Evolutionary conservation across 345 rosid species (phyloP), one percentile per base, ranked within the genome.

Genomic region (Arabidopsis suecica): DNA sequence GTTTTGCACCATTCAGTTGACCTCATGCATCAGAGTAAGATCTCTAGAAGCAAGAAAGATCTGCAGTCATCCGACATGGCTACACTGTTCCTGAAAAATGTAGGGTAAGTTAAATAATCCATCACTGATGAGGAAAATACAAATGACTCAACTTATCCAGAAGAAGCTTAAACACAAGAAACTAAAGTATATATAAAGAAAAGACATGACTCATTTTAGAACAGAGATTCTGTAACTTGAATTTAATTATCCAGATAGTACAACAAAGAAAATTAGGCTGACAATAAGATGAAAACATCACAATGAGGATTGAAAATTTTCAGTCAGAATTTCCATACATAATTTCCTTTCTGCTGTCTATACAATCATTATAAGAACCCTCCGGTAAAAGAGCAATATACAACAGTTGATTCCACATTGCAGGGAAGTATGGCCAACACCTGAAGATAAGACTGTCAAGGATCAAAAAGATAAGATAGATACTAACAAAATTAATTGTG

Each of bases 71-170:
- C 71, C 73, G 9, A 30, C 59, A 57, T 25, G 38, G 59, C 82
- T 72, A 83, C 77, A 63, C 42, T 80, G 80, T 81, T 78, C 88
- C 89, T 84, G 86, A 77, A 85, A 87, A 81, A 86, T 80, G 72
- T 70, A 85, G 60, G 78, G 75, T 77, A 66, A 67, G 47, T 78
- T 85, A 79, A 84, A 80, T 82, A 78, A 68, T 48, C 51, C 69
- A 51, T 9, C 5, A 63, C 5, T 30, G 49, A 61, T 25, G 48
- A 34, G 5, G 5, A 53, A 32, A 7, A 40, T 4, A 61, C 32
- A 73, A 73, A 41, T 5, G 23, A 23, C 55, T 51, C 20, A 40
- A 2, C 34, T 69, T 47, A 70, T 51, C 67, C 9, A 72, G 20
- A 72, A 72, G 20, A 72, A 32, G 63, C 22, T 41, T 55, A 41